Evolutionary conservation across 768 basidiomycete species (phyloP), one percentile per base, ranked within the genome.

Genomic region (Mycena galopus): DNA sequence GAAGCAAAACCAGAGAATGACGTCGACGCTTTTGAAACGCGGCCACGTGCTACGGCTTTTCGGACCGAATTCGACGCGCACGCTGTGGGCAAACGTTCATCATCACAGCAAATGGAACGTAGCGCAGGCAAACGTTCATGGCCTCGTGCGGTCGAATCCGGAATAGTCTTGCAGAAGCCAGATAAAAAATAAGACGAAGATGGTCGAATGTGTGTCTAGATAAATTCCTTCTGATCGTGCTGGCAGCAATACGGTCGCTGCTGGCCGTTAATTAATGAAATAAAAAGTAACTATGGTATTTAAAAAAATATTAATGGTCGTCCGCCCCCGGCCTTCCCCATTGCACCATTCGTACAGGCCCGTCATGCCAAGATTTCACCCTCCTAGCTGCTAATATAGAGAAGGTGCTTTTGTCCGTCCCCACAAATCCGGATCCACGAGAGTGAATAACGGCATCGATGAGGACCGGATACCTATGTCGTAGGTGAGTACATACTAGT

Each of bases 401-500:
- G 81, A 88, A 86, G 21, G 88, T 89, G 35, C 85, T 87, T 39
- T 78, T 63, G 30, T 85, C 80, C 4, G 87, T 88, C 7, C 88
- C 88, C 6, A 89, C 84, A 61, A 89, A 85, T 12, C 87, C 89
- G 8, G 79, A 71, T 3, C 82, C 87, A 56, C 76, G 78, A 0
- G 86, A 86, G 66, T 88, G 88, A 50, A 88, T 81, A 16, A 86
- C 85, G 1, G 86, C 84, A 68, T 89, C 88, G 30, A 89, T 76
- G 47, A 89, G 75, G n/a, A 86, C 74, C 7, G 74, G 71, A 58
- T 75, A 72, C 73, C 73, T 75, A 37, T 8, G 27, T 8, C 12
- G n/a, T 19, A 17, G 23, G 27, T 21, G 0, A 19, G 30, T 30
- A 21, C 27, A 27, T 7, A 16, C 33, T 58, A n/a, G n/a, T n/a